Percentiles rank a stretch among this genome's conserved stretches.
Evolutionary conservation across 169 alveolate species (phyloP).

Genomic region (Eimeria sp.): DNA sequence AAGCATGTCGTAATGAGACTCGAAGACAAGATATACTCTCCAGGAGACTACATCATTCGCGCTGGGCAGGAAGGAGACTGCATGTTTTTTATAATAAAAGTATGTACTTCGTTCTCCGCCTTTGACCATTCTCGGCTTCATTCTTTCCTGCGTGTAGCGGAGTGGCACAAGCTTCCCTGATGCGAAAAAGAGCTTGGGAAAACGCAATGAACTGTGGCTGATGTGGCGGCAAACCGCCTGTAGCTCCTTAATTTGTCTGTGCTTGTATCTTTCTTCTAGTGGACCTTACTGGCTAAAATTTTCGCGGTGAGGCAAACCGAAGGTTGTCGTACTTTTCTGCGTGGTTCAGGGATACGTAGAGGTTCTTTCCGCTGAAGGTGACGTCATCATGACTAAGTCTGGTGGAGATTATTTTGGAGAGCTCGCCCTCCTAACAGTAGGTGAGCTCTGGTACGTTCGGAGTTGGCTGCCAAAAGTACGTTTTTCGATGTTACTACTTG

Average conservation of each 20-base stretch:
- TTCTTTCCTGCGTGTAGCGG: background rate
- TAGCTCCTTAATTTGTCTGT: background rate
- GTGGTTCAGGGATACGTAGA: constrained; percentile 62
- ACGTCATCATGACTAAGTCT: constrained; percentile 17
- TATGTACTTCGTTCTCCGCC: background rate
- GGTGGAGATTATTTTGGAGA: constrained; percentile 67
- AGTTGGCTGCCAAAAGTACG: background rate
- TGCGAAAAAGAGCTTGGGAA: background rate
- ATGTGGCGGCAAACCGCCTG: background rate
- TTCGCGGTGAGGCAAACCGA: background rate
- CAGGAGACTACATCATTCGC: constrained; percentile 75
- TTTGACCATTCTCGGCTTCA: background rate
- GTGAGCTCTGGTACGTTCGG: constrained; percentile 39
- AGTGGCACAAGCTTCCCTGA: background rate
- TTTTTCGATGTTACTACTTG: background rate
- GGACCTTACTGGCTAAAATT: too few species aligned
- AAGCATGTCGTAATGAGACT: constrained; percentile 51
- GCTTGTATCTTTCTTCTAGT: background rate
- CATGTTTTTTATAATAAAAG: constrained; percentile 63
- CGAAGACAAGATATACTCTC: constrained; percentile 55
- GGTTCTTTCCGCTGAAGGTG: constrained; percentile 48
- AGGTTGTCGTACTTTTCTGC: background rate
- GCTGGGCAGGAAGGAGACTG: constrained; percentile 74
- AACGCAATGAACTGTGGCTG: background rate
- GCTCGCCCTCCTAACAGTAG: constrained; percentile 61